phyloP scores from a whole-genome alignment of 371 early-diverging fungal species.

The Syncephalastrum sp. region DNA sequence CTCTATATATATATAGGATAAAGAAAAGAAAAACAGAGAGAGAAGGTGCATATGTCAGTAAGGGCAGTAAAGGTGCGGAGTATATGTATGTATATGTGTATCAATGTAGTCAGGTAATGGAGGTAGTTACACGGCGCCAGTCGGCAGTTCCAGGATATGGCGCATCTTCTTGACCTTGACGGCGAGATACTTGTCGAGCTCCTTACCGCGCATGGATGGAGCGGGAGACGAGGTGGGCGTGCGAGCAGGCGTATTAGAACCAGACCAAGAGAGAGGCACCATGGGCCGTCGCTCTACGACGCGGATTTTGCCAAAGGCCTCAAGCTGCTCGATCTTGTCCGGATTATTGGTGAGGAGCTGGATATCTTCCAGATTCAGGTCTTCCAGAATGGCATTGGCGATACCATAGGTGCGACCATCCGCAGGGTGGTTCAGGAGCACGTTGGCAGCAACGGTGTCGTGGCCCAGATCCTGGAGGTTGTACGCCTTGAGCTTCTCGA shows the following conservation, averaged over 20 bases:
- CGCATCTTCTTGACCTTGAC: constrained; percentile 88
- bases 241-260: constrained; percentile 28
- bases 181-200: constrained; percentile 78
- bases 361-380: constrained; percentile 66
- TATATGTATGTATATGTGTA: too few species aligned
- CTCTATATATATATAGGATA: background rate
- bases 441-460: constrained; percentile 93
- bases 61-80: background rate
- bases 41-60: constrained; percentile 1
- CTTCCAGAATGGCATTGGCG: constrained; percentile 88
- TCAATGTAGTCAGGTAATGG: too few species aligned
- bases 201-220: constrained; percentile 29
- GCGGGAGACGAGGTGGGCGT: constrained; percentile 32
- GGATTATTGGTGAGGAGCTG: constrained; percentile 95
- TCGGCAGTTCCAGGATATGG: constrained; percentile 81
- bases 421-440: constrained; percentile 84
- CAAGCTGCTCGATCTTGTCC: constrained; percentile 84
- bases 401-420: constrained; percentile 92
- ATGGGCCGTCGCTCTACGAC: constrained; percentile 86
- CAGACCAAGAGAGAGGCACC: constrained; percentile 80
- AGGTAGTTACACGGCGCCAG: constrained; percentile 2
- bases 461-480: constrained; percentile 95
- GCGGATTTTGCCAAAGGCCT: constrained; percentile 63
- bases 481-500: constrained; percentile 95
- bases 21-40: background rate